Base-by-base conservation (phyloP, 257 asterid genomes). In the Solanum microdontum region DNA sequence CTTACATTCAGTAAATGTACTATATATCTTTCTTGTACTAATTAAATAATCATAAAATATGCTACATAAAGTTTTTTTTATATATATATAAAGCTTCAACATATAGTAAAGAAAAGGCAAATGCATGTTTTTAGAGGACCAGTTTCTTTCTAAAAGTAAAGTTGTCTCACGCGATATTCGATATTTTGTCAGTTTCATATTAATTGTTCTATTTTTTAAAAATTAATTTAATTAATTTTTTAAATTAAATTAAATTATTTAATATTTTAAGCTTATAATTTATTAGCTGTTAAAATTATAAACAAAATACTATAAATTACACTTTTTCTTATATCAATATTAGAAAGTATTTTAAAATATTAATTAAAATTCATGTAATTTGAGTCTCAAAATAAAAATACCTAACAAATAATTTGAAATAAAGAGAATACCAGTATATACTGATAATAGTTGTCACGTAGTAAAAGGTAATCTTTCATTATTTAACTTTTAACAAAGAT, bases 131-230 rank as follows among this genome's bases (percentile, higher is more conserved):
- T 75, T 11, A 11, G 33, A 37, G 58, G 14, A 17, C 6, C 11
- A 23, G 1, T 76, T 76, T 76, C 60, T 76, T 37, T 39, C 34
- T 43, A 43, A n/a, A 3, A 15, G 23, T 51, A 37, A 23, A 24
- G 17, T n/a, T 23, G 3, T 21, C 26, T 10, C 13, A 55, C n/a
- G 11, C 8, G 21, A 21, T 58, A 19, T 15, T 6, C 3, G 3
- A 51, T 51, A 51, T 17, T 51, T 1, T 55, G 11, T 58, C 10
- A 0, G 0, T 58, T 19, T 58, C 0, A 55, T 58, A 58, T 7
- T 19, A 58, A 19, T 58, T 7, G 1, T 58, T 0, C 0, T 19
- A 4, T 7, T 17, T 55, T 55, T 5, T 1, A 28, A 0, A 6
- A 51, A 7, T 6, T 58, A 1, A 7, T 58, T 58, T 6, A 0